Conservation (phyloP, 164 flowering plant species). For the Kalanchoe fedtschenkoi region DNA sequence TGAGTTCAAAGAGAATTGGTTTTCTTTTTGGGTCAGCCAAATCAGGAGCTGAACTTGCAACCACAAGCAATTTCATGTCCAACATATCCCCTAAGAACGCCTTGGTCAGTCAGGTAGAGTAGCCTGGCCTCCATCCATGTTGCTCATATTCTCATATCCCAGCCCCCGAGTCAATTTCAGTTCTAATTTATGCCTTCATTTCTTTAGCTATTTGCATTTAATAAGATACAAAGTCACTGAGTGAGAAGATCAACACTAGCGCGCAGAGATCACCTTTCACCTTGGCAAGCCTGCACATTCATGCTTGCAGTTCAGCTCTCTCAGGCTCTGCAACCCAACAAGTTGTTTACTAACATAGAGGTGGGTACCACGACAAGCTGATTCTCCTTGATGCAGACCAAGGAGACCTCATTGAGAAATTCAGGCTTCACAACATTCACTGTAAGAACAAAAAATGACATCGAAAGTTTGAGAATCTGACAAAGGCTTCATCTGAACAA, state of each 20-base stretch:
- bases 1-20: not conserved
- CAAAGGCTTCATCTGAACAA: not conserved
- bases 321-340: not conserved
- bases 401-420: constrained; percentile 22
- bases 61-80: not conserved
- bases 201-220: not conserved
- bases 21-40: not conserved
- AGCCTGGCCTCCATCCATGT: constrained; percentile 42
- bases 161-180: not conserved
- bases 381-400: constrained; percentile 24
- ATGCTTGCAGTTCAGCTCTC: not conserved
- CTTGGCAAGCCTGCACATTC: constrained; percentile 29
- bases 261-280: constrained; percentile 29
- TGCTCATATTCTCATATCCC: constrained; percentile 24
- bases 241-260: constrained; percentile 35
- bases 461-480: not conserved
- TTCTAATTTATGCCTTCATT: not conserved
- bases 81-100: constrained; percentile 17
- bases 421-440: constrained; percentile 32
- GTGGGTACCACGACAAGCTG: constrained; percentile 25
- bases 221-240: constrained; percentile 14
- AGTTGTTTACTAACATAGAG: not conserved
- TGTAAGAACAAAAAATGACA: not conserved
- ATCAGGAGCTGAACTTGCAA: constrained; percentile 32
- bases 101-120: constrained; percentile 29